A percentile compares a stretch with the other conserved stretches of the same genome.
phyloP scores from a whole-genome alignment of 2,329 filamentous ascomycete genomes.

The Golovinomyces cichoracearum region DNA sequence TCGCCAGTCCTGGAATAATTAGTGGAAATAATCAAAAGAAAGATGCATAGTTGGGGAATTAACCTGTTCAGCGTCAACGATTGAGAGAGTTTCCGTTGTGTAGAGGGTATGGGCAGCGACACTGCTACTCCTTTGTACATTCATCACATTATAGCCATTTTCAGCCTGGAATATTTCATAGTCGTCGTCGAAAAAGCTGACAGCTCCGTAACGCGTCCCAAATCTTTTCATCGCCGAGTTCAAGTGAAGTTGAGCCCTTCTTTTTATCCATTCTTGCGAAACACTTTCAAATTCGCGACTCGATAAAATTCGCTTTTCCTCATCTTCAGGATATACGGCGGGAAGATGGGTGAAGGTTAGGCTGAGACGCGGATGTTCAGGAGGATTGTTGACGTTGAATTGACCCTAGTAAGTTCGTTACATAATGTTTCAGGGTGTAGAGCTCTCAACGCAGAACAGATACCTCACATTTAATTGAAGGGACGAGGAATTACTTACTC shows the following conservation, averaged over 20 bases:
- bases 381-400: slow-evolving; percentile 15
- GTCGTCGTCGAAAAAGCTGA: slow-evolving; percentile 16
- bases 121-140: slow-evolving; percentile 13
- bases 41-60: not conserved
- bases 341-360: slow-evolving; percentile 11
- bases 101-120: slow-evolving; percentile 17
- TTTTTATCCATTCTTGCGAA: slow-evolving; percentile 7
- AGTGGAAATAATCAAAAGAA: not conserved
- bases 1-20: not conserved
- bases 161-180: slow-evolving; percentile 15
- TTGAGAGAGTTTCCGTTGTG: slow-evolving; percentile 14
- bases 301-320: slow-evolving; percentile 9
- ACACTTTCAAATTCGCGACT: slow-evolving; percentile 8
- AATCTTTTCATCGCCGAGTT: slow-evolving; percentile 12
- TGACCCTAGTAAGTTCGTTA: slow-evolving; percentile 10
- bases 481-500: not conserved
- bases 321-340: slow-evolving; percentile 12
- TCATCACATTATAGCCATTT: slow-evolving; percentile 10
- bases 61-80: slow-evolving; percentile 12
- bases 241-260: slow-evolving; percentile 8
- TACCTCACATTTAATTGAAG: not conserved
- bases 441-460: not conserved
- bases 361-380: slow-evolving; percentile 13
- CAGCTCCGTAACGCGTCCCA: slow-evolving; percentile 10
- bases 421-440: not conserved